Conservation (phyloP, 1,284 basidiomycete genomes). For the Pascua guehoae region DNA sequence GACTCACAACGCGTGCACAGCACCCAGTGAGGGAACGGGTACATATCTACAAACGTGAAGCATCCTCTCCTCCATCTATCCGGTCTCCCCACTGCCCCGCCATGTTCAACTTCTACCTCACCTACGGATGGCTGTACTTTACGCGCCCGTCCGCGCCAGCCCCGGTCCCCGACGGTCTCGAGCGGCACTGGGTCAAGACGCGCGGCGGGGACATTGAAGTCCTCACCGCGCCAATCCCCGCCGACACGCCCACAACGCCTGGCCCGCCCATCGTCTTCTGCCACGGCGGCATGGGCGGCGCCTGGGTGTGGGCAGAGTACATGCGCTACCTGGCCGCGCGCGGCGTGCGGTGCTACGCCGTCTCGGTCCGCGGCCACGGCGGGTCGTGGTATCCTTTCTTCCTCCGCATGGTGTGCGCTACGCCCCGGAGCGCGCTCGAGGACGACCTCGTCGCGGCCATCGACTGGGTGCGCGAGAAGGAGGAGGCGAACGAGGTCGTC, state of each 20-base stretch:
- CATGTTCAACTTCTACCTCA: slow-evolving; percentile 6
- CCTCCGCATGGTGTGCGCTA: slow-evolving; percentile 9
- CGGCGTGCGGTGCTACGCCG: slow-evolving; percentile 9
- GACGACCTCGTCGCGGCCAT: slow-evolving; percentile 5
- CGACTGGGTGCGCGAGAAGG: not conserved
- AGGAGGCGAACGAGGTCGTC: not conserved
- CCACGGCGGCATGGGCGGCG: slow-evolving; percentile 13
- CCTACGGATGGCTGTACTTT: slow-evolving; percentile 10
- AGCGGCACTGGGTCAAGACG: slow-evolving; percentile 9
- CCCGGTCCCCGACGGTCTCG: not conserved
- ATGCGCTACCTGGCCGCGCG: slow-evolving; percentile 4
- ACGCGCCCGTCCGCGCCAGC: not conserved
- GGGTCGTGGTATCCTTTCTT: slow-evolving; percentile 7
- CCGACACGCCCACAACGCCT: not conserved
- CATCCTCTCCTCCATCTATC: too few species aligned
- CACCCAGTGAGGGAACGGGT: too few species aligned
- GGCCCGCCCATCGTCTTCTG: slow-evolving; percentile 9
- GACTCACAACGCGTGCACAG: too few species aligned
- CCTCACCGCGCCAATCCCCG: not conserved
- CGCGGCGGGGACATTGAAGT: slow-evolving; percentile 7
- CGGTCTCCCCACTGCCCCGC: too few species aligned
- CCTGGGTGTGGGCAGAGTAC: slow-evolving; percentile 14
- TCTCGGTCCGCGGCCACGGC: slow-evolving; percentile 11
- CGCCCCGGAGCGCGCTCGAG: slow-evolving; percentile 2
- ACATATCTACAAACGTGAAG: too few species aligned